These are phyloP conservation scores for Penicillium decumbens DNA, from an alignment of 2,329 filamentous ascomycete species.

Conservation along the genomic window DNA sequence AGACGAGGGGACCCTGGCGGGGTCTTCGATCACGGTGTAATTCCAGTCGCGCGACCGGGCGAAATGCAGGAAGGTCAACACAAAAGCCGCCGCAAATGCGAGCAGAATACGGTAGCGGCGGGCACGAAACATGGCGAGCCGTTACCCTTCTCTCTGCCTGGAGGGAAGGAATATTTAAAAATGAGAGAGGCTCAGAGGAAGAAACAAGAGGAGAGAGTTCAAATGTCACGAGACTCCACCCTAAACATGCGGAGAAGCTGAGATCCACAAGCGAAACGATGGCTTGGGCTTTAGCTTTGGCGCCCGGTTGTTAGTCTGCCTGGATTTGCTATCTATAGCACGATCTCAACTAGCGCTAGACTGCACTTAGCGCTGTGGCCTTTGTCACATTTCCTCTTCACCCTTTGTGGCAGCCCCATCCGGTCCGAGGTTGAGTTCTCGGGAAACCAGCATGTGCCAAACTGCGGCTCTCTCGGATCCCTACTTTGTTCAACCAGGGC, in stretches of 20 bases:
- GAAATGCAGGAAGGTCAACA: conserved; percentile 51
- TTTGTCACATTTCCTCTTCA: too few species aligned
- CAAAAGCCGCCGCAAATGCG: conserved; percentile 41
- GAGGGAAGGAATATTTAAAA: neutral
- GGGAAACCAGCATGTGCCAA: neutral
- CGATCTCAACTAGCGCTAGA: neutral
- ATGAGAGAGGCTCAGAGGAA: too few species aligned
- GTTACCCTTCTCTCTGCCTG: conserved; percentile 8
- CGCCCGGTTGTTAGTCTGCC: neutral
- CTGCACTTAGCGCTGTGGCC: neutral
- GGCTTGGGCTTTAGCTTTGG: neutral
- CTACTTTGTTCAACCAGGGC: neutral
- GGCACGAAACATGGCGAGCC: conserved; percentile 43
- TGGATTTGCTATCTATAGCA: neutral
- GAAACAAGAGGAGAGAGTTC: neutral
- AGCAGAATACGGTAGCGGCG: conserved; percentile 48
- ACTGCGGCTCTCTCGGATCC: conserved; percentile 1
- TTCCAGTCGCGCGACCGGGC: conserved; percentile 42
- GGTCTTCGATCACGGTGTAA: conserved; percentile 14
- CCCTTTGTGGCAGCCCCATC: neutral
- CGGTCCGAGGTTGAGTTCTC: neutral
- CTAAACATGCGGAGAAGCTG: conserved; percentile 8
- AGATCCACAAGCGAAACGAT: conserved; percentile 16
- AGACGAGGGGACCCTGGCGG: conserved; percentile 3
- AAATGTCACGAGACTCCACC: conserved; percentile 14